Evolutionary conservation across 2,329 filamentous ascomycete species (phyloP).

Genomic region (Fusarium mexicanum): DNA sequence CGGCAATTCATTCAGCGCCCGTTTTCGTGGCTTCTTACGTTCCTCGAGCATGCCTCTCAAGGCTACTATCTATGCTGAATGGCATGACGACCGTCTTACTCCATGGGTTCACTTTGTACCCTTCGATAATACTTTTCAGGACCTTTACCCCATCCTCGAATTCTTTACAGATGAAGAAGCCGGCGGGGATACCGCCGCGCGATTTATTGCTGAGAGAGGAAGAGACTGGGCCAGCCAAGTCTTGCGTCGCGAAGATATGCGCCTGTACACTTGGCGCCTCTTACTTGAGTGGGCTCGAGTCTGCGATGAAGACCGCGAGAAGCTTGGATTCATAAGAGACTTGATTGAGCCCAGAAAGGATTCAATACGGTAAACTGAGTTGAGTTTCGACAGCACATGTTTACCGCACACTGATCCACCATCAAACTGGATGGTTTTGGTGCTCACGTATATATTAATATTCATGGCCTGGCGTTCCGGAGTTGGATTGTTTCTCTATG

Average conservation of each 20-base stretch:
- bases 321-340: constrained; percentile 57
- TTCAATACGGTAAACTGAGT: constrained; percentile 16
- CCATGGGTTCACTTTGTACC: constrained; percentile 80
- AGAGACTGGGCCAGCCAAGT: constrained; percentile 70
- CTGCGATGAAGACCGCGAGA: constrained; percentile 55
- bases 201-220: constrained; percentile 67
- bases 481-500: constrained; percentile 24
- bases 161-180: constrained; percentile 67
- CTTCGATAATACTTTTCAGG: constrained; percentile 73
- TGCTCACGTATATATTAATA: constrained; percentile 37
- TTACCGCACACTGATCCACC: constrained; percentile 12
- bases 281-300: constrained; percentile 67
- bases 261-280: constrained; percentile 71
- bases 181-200: constrained; percentile 64
- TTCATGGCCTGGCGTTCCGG: constrained; percentile 42
- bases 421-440: not conserved
- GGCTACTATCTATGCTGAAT: constrained; percentile 76
- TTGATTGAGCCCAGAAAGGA: constrained; percentile 42
- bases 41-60: constrained; percentile 75
- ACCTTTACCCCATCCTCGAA: constrained; percentile 71
- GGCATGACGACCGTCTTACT: constrained; percentile 75
- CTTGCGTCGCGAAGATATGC: constrained; percentile 72
- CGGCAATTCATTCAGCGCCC: constrained; percentile 71
- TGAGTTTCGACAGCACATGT: constrained; percentile 5
- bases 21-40: constrained; percentile 71